These are phyloP conservation scores for Crithidia expoeki DNA, from an alignment of 208 protist genomes.

Conservation along the genomic window DNA sequence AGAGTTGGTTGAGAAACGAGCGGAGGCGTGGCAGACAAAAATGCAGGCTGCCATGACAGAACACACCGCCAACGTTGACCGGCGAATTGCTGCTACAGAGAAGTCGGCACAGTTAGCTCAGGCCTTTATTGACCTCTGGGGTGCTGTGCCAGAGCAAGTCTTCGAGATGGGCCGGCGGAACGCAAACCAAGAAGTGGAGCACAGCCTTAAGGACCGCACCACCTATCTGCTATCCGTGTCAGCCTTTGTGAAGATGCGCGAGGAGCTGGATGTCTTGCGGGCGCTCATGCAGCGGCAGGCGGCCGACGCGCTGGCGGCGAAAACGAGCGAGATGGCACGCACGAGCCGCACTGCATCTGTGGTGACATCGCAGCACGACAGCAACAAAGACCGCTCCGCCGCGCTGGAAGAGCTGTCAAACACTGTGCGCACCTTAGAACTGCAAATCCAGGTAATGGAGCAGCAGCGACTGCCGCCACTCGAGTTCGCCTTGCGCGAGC, in stretches of 20 bases:
- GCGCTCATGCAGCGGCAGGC: slow-evolving; percentile 66
- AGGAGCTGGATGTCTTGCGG: slow-evolving; percentile 73
- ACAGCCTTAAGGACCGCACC: slow-evolving; percentile 57
- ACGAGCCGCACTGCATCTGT: slow-evolving; percentile 26
- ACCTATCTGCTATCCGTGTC: slow-evolving; percentile 70
- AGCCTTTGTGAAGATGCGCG: slow-evolving; percentile 56
- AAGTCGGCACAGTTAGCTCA: slow-evolving; percentile 20
- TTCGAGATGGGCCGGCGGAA: slow-evolving; percentile 45
- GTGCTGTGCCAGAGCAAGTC: slow-evolving; percentile 36
- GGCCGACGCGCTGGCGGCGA: slow-evolving; percentile 50
- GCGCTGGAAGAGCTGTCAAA: slow-evolving; percentile 26
- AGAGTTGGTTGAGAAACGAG: slow-evolving; percentile 24
- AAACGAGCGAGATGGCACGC: slow-evolving; percentile 37
- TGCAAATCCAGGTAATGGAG: slow-evolving; percentile 44
- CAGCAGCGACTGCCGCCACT: slow-evolving; percentile 31
- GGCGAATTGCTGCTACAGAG: slow-evolving; percentile 21
- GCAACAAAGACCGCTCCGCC: not conserved
- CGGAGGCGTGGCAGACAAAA: slow-evolving; percentile 23
- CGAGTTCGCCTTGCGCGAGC: slow-evolving; percentile 28
- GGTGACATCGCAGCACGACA: slow-evolving; percentile 1
- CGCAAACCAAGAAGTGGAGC: slow-evolving; percentile 31
- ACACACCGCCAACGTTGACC: slow-evolving; percentile 14
- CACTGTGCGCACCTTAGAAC: slow-evolving; percentile 37
- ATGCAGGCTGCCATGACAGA: slow-evolving; percentile 8
- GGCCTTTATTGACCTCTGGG: slow-evolving; percentile 74